Percentiles rank a stretch among this genome's conserved stretches.
Conservation (phyloP, 805 yeast genomes). For the Lipomyces mesembrius region DNA sequence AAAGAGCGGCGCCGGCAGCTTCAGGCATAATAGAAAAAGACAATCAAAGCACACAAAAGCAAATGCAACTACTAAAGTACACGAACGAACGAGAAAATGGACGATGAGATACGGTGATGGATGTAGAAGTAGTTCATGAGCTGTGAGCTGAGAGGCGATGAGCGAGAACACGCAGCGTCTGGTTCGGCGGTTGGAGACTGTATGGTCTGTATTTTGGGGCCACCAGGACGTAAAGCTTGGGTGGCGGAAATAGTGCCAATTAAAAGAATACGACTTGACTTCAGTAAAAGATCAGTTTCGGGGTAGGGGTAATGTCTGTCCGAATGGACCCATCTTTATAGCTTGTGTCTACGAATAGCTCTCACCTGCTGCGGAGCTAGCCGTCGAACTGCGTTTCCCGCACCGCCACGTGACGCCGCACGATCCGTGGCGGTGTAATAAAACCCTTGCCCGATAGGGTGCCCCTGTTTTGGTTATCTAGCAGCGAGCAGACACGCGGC, state of each 20-base stretch:
- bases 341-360: background rate
- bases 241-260: background rate
- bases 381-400: background rate
- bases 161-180: conserved; percentile 1
- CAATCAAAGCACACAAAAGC: background rate
- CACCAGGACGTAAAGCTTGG: background rate
- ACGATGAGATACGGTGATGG: background rate
- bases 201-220: background rate
- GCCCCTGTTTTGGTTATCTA: background rate
- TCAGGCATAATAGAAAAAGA: background rate
- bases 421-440: background rate
- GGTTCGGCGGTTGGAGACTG: background rate
- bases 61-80: background rate
- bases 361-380: background rate
- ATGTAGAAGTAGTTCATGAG: background rate
- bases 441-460: background rate
- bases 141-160: conserved; percentile 13
- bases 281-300: background rate
- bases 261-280: no score
- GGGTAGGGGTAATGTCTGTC: background rate
- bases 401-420: conserved; percentile 10
- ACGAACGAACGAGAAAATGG: background rate
- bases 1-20: conserved; percentile 8
- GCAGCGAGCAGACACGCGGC: background rate
- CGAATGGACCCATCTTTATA: background rate